Evolutionary conservation across 495 filamentous ascomycete genomes (phyloP).

Genomic region (Letharia columbiana): DNA sequence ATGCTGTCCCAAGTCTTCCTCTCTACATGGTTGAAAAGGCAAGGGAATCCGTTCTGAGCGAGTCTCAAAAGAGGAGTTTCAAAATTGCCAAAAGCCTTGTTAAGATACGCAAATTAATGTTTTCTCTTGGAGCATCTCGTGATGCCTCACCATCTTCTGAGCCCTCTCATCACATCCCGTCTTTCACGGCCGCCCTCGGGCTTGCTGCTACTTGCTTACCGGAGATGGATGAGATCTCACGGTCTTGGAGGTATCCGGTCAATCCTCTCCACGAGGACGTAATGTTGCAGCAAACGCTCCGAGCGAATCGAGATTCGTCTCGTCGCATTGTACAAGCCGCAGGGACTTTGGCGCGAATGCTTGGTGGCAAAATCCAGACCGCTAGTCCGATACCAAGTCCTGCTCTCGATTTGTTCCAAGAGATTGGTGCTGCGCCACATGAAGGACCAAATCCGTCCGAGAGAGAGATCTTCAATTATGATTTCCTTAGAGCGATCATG

Average conservation of each 20-base stretch:
- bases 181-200: conserved; percentile 42
- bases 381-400: conserved; percentile 28
- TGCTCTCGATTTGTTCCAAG: conserved; percentile 33
- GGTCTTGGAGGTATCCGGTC: conserved; percentile 52
- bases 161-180: conserved; percentile 31
- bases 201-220: conserved; percentile 42
- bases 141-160: conserved; percentile 28
- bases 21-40: conserved; percentile 34
- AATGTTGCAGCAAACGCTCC: conserved; percentile 46
- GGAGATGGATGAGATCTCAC: conserved; percentile 48
- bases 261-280: conserved; percentile 47
- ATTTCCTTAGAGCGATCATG: conserved; percentile 56
- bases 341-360: conserved; percentile 47
- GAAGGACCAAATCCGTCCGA: conserved; percentile 38
- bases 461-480: conserved; percentile 50
- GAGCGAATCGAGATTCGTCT: conserved; percentile 48
- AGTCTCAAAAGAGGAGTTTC: conserved; percentile 43
- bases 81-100: conserved; percentile 48
- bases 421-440: conserved; percentile 40
- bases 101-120: conserved; percentile 50
- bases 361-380: conserved; percentile 42
- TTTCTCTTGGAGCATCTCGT: conserved; percentile 39
- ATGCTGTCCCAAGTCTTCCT: conserved; percentile 27
- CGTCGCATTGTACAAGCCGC: conserved; percentile 62
- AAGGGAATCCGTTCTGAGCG: conserved; percentile 39